These are phyloP conservation scores for Didymella sp. DNA, from an alignment of 2,329 filamentous ascomycete genomes.

Conservation along the genomic window DNA sequence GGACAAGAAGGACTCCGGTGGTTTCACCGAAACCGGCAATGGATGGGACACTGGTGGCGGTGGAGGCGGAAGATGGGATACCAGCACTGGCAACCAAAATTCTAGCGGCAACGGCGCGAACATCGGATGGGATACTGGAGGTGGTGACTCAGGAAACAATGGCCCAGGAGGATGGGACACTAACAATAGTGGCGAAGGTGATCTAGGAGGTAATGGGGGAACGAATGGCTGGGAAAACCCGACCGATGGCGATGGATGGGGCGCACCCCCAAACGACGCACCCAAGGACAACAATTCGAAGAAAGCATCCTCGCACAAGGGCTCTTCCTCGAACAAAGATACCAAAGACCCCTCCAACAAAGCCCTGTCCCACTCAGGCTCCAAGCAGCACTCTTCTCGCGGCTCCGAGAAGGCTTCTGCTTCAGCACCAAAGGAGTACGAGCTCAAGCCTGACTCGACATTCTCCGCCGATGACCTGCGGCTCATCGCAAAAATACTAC, in stretches of 20 bases:
- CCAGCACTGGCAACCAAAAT: not conserved
- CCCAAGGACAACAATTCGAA: not conserved
- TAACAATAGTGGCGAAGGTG: not conserved
- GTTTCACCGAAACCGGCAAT: not conserved
- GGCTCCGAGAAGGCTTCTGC: not conserved
- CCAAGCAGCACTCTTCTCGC: not conserved
- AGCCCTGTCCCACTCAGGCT: not conserved
- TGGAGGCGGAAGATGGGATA: not conserved
- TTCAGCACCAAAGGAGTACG: conserved; percentile 17
- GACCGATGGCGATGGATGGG: not conserved
- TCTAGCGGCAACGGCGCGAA: not conserved
- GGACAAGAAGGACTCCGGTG: not conserved
- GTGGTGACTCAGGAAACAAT: too few species aligned
- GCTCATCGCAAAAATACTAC: conserved; percentile 54
- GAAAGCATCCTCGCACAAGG: not conserved
- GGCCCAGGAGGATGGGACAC: not conserved
- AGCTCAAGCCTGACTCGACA: conserved; percentile 36
- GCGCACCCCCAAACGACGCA: not conserved
- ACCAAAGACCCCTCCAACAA: conserved; percentile 7
- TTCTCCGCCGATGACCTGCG: conserved; percentile 47
- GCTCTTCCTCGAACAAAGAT: not conserved
- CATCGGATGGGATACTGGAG: not conserved
- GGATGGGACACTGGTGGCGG: not conserved
- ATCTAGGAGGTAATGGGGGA: not conserved
- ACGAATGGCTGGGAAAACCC: not conserved